These are phyloP conservation scores for Niveomyces coronatus DNA, from an alignment of 2,329 filamentous ascomycete genomes.

Conservation along the genomic window DNA sequence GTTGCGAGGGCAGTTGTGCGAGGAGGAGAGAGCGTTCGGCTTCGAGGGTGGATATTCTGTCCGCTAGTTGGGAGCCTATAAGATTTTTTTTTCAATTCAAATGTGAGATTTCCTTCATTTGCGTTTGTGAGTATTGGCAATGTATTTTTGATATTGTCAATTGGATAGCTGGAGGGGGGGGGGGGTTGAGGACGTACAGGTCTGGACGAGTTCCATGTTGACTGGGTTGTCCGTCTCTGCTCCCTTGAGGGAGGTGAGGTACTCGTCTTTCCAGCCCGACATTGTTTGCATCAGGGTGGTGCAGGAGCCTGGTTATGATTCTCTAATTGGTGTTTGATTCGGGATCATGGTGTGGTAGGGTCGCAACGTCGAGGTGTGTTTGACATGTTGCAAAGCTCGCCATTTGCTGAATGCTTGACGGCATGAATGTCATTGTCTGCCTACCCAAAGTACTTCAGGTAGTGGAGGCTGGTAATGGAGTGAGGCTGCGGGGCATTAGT, in stretches of 20 bases:
- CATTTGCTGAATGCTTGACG: no score
- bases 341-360: no score
- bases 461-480: no score
- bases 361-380: no score
- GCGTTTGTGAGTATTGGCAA: not conserved
- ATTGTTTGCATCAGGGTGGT: slow-evolving; percentile 22
- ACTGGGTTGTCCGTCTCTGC: slow-evolving; percentile 56
- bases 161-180: slow-evolving; percentile 5
- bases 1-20: slow-evolving; percentile 16
- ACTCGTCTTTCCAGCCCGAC: slow-evolving; percentile 73
- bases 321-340: not conserved
- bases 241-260: slow-evolving; percentile 62
- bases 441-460: no score
- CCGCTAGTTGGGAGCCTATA: slow-evolving; percentile 53
- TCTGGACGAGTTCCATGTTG: slow-evolving; percentile 60
- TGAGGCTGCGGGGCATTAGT: no score
- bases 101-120: not conserved
- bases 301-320: not conserved
- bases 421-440: no score
- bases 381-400: no score
- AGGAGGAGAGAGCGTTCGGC: slow-evolving; percentile 40
- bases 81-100: slow-evolving; percentile 9
- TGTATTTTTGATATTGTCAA: slow-evolving; percentile 10
- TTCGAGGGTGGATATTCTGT: slow-evolving; percentile 55
- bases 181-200: slow-evolving; percentile 47